These are phyloP conservation scores for Aspergillus novofumigatus DNA, from an alignment of 2,329 filamentous ascomycete species.

Conservation along the genomic window DNA sequence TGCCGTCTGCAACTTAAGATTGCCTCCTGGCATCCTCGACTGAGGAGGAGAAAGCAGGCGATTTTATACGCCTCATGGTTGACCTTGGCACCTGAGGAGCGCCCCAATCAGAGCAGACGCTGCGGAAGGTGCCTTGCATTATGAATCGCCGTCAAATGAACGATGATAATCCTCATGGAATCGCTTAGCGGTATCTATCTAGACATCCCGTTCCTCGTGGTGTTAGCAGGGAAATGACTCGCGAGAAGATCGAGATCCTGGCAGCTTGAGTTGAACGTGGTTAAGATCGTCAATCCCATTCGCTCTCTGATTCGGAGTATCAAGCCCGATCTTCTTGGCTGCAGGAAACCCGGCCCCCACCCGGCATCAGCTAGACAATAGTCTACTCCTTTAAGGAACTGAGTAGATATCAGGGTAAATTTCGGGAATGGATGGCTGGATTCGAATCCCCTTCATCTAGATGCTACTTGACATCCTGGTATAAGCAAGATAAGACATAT, in stretches of 20 bases:
- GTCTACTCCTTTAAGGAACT: not conserved
- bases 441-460: no score
- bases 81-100: not conserved
- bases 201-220: not conserved
- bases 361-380: not conserved
- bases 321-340: not conserved
- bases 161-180: not conserved
- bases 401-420: not conserved
- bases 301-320: not conserved
- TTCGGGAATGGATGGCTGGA: no score
- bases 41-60: not conserved
- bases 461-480: no score
- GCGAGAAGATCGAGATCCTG: not conserved
- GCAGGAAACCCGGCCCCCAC: not conserved
- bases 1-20: not conserved
- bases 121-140: not conserved
- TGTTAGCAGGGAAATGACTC: not conserved
- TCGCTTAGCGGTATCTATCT: not conserved
- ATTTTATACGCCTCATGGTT: not conserved
- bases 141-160: not conserved
- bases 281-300: constrained; percentile 3
- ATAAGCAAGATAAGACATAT: no score
- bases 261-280: constrained; percentile 9
- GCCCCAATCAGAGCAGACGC: not conserved
- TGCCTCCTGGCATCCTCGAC: not conserved